phyloP scores from a whole-genome alignment of 257 asterid species.

The Nicotiana otophora region DNA sequence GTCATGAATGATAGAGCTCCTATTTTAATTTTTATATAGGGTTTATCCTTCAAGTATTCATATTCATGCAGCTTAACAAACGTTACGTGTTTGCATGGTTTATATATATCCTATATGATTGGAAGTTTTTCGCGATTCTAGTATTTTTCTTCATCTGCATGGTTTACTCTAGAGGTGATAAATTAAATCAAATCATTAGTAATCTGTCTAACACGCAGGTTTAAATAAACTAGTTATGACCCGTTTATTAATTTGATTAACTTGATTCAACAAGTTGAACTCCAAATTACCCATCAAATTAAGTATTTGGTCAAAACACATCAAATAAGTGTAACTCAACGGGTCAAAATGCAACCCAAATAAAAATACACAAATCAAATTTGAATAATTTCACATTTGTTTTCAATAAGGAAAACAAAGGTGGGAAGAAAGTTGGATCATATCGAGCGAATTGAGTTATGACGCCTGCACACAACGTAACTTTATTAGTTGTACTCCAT shows the following conservation, averaged over 20 bases:
- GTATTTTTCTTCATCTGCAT: not conserved
- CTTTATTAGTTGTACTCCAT: too few relatives aligned
- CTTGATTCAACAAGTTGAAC: not conserved
- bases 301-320: not conserved
- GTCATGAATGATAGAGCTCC: not conserved
- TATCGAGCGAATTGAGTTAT: not conserved
- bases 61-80: not conserved
- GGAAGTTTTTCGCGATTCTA: not conserved
- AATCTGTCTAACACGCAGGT: not conserved
- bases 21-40: not conserved
- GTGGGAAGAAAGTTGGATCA: not conserved
- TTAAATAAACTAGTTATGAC: not conserved
- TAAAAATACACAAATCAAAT: not conserved
- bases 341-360: not conserved
- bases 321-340: not conserved
- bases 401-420: not conserved
- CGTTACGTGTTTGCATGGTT: not conserved
- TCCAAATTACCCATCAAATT: not conserved
- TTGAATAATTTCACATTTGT: not conserved
- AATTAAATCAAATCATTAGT: not conserved
- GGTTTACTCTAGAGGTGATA: not conserved
- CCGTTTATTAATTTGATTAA: not conserved
- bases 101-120: not conserved
- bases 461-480: too few relatives aligned
- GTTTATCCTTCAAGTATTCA: not conserved